Evolutionary conservation across 2,329 filamentous ascomycete genomes (phyloP), one percentile per base, ranked within the genome.

Genomic region (Thyridium curvatum): DNA sequence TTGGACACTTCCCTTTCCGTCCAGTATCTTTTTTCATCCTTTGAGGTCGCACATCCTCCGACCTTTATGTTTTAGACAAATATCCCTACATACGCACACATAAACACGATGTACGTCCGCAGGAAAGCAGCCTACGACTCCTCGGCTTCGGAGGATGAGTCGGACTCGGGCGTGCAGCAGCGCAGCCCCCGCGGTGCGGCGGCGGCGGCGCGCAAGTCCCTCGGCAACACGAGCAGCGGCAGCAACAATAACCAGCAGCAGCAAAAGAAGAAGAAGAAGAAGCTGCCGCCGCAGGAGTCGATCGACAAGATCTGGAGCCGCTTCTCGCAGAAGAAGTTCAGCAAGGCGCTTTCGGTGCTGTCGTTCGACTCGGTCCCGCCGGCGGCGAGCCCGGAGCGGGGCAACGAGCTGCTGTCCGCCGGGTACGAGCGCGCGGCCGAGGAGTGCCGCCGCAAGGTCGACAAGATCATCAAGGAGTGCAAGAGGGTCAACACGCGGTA

Each of bases 401-500:
- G 72, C 17, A 83, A 84, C 44, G 75, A 82, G 55, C 69, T 79
- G 32, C 63, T 83, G 4, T 66, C 62, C 31, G 68, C 69, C 4
- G 77, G 77, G 4, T 85, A 82, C 50, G 74, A 83, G 46, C 70
- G 80, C 34, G 82, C 80, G 0, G 73, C 66, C 2, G 75, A 79
- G 15, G 75, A 81, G 49, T 86, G 82, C 53, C 70, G 68, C 15
- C 71, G 74, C 34, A 84, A 69, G 60, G 83, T 71, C 28, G 61
- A 69, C 34, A 79, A 78, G 53, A 80, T 80, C 42, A 74, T 78
- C 35, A 64, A 72, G 44, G 75, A 79, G 50, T 93, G 87, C 60
- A 69, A 73, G 46, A 71, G 85, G 16, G 71, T 89, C 30, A 94
- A 94, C 51, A 84, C 83, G 56, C 83, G 87, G 52, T 94, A 93